Evolutionary conservation across 2,329 filamentous ascomycete genomes (phyloP).

Genomic region (Sporothrix globosa): DNA sequence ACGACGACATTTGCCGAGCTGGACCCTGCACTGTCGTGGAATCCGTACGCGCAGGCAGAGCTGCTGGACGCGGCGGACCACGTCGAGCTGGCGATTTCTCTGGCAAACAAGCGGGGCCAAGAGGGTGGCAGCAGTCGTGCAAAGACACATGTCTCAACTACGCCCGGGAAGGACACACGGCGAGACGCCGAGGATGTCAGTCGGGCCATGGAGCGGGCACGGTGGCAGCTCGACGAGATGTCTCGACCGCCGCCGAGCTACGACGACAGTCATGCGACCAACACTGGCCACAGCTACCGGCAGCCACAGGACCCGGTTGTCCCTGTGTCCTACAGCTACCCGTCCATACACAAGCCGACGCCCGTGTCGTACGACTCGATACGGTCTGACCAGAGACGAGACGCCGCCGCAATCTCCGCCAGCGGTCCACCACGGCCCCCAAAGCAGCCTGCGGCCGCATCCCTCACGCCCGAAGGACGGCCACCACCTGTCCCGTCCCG

Average conservation of each 20-base stretch:
- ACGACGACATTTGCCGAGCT: slow-evolving; percentile 55
- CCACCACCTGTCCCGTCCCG: slow-evolving; percentile 26
- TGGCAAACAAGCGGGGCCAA: slow-evolving; percentile 71
- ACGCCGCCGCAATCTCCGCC: slow-evolving; percentile 34
- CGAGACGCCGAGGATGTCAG: slow-evolving; percentile 38
- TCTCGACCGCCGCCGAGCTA: slow-evolving; percentile 38
- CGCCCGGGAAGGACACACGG: not conserved
- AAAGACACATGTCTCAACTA: not conserved
- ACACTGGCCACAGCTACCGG: not conserved
- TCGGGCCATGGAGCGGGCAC: slow-evolving; percentile 57
- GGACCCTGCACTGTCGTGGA: slow-evolving; percentile 63
- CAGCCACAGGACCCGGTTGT: slow-evolving; percentile 11
- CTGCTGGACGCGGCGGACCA: slow-evolving; percentile 72
- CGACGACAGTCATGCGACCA: slow-evolving; percentile 33
- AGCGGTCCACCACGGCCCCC: slow-evolving; percentile 44
- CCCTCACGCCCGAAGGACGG: not conserved
- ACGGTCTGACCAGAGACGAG: slow-evolving; percentile 41
- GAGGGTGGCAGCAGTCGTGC: not conserved
- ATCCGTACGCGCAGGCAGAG: slow-evolving; percentile 49
- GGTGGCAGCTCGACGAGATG: slow-evolving; percentile 49
- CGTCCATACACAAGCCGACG: slow-evolving; percentile 57
- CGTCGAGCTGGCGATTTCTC: slow-evolving; percentile 72
- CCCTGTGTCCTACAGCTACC: slow-evolving; percentile 55
- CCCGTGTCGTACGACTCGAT: slow-evolving; percentile 52
- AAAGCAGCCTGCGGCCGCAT: slow-evolving; percentile 41